Conservation (phyloP, 2,329 filamentous ascomycete genomes). For the Clonostachys byssicola region DNA sequence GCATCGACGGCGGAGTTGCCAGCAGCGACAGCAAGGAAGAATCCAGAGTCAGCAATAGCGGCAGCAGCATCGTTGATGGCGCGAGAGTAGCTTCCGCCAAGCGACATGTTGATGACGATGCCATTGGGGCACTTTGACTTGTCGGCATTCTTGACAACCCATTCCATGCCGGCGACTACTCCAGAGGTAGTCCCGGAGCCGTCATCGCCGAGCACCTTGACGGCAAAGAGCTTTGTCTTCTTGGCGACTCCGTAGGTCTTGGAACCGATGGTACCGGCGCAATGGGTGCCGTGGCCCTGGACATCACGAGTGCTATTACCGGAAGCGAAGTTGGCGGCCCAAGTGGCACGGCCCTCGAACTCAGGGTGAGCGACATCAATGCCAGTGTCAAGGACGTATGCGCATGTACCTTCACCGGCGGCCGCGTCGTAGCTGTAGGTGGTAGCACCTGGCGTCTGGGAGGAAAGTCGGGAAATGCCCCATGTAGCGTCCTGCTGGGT, state of each 20-base stretch:
- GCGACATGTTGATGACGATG: constrained; percentile 51
- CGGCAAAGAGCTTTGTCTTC: constrained; percentile 29
- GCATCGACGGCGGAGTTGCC: constrained; percentile 47
- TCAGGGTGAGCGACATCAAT: constrained; percentile 24
- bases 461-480: constrained; percentile 27
- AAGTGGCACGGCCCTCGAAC: constrained; percentile 17
- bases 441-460: constrained; percentile 11
- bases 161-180: constrained; percentile 39
- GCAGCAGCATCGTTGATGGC: constrained; percentile 45
- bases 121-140: constrained; percentile 31
- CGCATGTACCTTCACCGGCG: constrained; percentile 27
- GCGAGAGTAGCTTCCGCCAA: constrained; percentile 36
- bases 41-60: constrained; percentile 34
- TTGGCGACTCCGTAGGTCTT: constrained; percentile 27
- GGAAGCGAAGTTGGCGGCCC: constrained; percentile 7
- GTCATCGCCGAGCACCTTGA: constrained; percentile 35
- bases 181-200: constrained; percentile 26
- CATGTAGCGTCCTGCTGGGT: constrained; percentile 27
- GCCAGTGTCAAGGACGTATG: constrained; percentile 39
- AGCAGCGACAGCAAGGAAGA: constrained; percentile 47
- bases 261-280: constrained; percentile 15
- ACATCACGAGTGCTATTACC: constrained; percentile 13
- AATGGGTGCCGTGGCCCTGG: constrained; percentile 30
- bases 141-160: constrained; percentile 25
- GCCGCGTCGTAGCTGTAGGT: constrained; percentile 24